Base-by-base conservation (phyloP, 1,284 basidiomycete species). In the Austroboletus novae-zelandiae region DNA sequence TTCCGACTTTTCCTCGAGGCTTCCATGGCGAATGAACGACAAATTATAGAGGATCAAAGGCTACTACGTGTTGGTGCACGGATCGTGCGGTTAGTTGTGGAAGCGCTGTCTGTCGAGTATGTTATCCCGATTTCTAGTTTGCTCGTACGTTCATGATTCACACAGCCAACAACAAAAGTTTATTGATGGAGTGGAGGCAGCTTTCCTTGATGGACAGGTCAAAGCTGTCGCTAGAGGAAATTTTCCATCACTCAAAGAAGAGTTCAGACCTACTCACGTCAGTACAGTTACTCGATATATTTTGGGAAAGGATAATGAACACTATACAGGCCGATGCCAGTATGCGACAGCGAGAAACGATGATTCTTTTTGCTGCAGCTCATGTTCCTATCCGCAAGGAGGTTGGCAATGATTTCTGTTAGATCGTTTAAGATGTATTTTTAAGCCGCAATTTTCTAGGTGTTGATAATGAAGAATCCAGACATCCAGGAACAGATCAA, bases 1-100 rank as follows among this genome's bases (percentile, higher is more conserved):
- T 90, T 84, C 60, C 81, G 82, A 34, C 65, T 94, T 14, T 86
- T 90, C 56, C 71, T 93, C 18, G 77, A 73, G 52, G 79, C 84
- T 5, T 77, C 83, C 11, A 58, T 78, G 29, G 59, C 64, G 17
- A 64, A 68, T 6, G 65, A 73, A 15, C 66, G 59, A 10, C 60
- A 57, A n/a, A 53, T 64, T 14, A 78, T 83, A 14, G 74, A 74
- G 4, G 84, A 94, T 62, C 68, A 75, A 8, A 78, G 88, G 34
- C 62, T 97, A n/a, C 62, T 96, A 8, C 71, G 69, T 9, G 78
- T 82, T 4, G 79, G 83, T 2, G 83, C 81, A 3, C 77, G 77
- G 46, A 81, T 95, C 23, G 74, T 91, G 23, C 83, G 78, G 40
- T 64, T 84, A n/a, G 70, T 96, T 7, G 76, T 86, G 9, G 86